Evolutionary conservation across 1,284 basidiomycete species (phyloP).

Genomic region (Waitea zeae): DNA sequence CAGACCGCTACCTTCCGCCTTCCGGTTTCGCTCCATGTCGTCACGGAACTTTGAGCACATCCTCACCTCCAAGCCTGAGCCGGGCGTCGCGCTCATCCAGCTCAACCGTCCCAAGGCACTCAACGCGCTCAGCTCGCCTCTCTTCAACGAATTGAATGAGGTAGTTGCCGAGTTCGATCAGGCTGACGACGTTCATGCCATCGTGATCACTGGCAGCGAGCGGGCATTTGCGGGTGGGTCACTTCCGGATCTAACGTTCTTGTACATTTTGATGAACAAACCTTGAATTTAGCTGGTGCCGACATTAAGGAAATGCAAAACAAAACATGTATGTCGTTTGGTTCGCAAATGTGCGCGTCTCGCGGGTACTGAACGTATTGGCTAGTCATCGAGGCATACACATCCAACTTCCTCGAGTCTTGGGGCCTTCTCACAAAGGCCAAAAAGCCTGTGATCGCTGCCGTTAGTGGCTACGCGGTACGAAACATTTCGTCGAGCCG

Average conservation of each 20-base stretch:
- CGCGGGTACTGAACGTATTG: neutral
- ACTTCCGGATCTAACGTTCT: slow-evolving; percentile 4
- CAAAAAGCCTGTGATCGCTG: slow-evolving; percentile 89
- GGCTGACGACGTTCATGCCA: slow-evolving; percentile 61
- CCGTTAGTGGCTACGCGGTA: slow-evolving; percentile 91
- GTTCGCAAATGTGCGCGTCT: neutral
- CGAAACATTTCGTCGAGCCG: slow-evolving; percentile 13
- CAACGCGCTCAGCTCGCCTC: slow-evolving; percentile 76
- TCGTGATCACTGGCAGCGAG: slow-evolving; percentile 89
- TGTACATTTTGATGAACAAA: slow-evolving; percentile 10
- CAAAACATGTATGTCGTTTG: slow-evolving; percentile 51
- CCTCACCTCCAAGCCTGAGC: slow-evolving; percentile 55
- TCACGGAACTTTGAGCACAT: slow-evolving; percentile 31
- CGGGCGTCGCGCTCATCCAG: slow-evolving; percentile 75
- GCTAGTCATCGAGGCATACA: slow-evolving; percentile 74
- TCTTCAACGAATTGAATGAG: slow-evolving; percentile 65
- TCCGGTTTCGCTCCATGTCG: too few species aligned
- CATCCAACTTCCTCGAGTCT: slow-evolving; percentile 75
- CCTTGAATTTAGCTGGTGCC: too few species aligned
- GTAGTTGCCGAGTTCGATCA: slow-evolving; percentile 58
- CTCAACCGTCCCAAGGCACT: slow-evolving; percentile 94
- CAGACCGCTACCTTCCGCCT: too few species aligned
- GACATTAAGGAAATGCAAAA: slow-evolving; percentile 93
- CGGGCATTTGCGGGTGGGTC: slow-evolving; percentile 79
- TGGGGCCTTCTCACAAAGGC: slow-evolving; percentile 71